Evolutionary conservation across 192 early-diverging fungal genomes (phyloP).

Genomic region (Linnemannia zychae): DNA sequence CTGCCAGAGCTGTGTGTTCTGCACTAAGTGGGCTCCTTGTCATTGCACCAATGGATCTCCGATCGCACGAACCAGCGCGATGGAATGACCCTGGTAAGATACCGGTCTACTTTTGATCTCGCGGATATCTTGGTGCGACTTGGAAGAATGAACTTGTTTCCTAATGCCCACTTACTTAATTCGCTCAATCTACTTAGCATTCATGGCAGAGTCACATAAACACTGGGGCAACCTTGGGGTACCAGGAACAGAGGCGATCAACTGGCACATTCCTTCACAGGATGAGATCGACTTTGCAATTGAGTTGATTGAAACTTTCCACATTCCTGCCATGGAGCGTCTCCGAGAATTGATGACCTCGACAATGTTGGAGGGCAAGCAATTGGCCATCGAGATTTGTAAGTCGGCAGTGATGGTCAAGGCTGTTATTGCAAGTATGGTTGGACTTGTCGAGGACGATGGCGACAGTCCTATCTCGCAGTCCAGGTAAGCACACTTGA

Average conservation of each 20-base stretch:
- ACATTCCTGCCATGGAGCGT: constrained; percentile 56
- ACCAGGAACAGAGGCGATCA: constrained; percentile 65
- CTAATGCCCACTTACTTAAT: not conserved
- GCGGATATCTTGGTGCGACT: not conserved
- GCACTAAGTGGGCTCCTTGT: constrained; percentile 60
- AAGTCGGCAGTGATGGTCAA: constrained; percentile 62
- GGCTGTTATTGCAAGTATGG: constrained; percentile 68
- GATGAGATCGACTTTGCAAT: constrained; percentile 78
- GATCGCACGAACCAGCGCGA: constrained; percentile 59
- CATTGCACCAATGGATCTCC: constrained; percentile 72
- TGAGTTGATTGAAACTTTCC: constrained; percentile 70
- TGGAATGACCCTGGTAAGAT: constrained; percentile 71
- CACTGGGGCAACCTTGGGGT: constrained; percentile 81
- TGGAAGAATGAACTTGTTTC: not conserved
- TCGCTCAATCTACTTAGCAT: constrained; percentile 55
- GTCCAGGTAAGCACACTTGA: constrained; percentile 29
- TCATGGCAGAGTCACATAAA: constrained; percentile 75
- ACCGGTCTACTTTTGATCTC: not conserved
- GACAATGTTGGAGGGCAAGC: constrained; percentile 50
- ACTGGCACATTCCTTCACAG: constrained; percentile 85
- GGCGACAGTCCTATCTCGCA: constrained; percentile 55
- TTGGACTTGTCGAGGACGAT: constrained; percentile 67
- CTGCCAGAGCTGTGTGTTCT: constrained; percentile 70
- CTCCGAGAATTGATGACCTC: constrained; percentile 60
- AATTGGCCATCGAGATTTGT: constrained; percentile 65